Percentiles rank a stretch among this genome's conserved stretches.
Evolutionary conservation across 2,329 filamentous ascomycete species (phyloP).

Genomic region (Fusarium sp.): DNA sequence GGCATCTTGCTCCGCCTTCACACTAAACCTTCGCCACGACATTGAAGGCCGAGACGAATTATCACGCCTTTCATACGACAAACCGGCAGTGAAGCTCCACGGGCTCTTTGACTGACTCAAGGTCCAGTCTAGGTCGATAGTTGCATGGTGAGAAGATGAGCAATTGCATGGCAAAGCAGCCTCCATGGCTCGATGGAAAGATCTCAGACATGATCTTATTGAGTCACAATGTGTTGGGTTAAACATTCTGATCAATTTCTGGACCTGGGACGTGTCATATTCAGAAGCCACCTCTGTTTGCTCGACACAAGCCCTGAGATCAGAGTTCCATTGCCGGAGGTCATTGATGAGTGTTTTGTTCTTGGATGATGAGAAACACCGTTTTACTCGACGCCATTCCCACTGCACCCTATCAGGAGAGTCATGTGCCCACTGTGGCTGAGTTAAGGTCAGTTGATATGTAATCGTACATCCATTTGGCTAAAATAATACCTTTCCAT

Average conservation of each 20-base stretch:
- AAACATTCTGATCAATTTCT: neutral
- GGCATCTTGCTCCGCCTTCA: neutral
- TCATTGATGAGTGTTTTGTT: neutral
- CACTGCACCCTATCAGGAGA: neutral
- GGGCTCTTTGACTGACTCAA: neutral
- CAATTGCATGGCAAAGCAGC: neutral
- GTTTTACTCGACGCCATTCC: neutral
- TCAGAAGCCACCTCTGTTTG: neutral
- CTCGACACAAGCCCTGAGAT: neutral
- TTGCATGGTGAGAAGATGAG: neutral
- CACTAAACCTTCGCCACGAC: neutral
- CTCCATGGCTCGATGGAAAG: neutral
- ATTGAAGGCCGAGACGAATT: neutral
- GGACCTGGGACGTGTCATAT: neutral
- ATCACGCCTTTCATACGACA: neutral
- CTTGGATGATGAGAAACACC: neutral
- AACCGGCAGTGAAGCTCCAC: neutral
- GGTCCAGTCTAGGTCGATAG: neutral
- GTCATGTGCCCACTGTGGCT: neutral
- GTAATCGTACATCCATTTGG: neutral
- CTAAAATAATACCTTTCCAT: neutral
- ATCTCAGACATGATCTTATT: neutral
- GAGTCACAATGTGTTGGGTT: neutral
- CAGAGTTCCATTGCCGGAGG: neutral
- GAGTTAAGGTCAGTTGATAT: neutral